phyloP scores from a whole-genome alignment of 2,329 filamentous ascomycete species.

The Penicillium polonicum region DNA sequence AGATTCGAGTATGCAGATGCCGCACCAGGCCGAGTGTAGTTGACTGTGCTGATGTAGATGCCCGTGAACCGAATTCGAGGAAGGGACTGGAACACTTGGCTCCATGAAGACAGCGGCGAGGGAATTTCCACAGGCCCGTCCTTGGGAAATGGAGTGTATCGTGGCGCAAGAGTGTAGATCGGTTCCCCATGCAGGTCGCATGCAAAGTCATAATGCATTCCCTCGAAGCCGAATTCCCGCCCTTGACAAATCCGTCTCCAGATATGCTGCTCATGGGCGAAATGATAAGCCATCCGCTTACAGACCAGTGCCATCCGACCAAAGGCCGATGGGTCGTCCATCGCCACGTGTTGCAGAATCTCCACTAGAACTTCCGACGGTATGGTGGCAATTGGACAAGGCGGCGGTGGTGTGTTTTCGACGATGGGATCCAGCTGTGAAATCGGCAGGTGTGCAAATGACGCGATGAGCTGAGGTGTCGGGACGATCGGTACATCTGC shows the following conservation, averaged over 20 bases:
- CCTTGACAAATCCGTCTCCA: slow-evolving; percentile 78
- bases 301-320: slow-evolving; percentile 76
- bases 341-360: slow-evolving; percentile 71
- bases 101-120: slow-evolving; percentile 52
- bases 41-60: slow-evolving; percentile 94
- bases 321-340: slow-evolving; percentile 74
- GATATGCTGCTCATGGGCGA: slow-evolving; percentile 77
- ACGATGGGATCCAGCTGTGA: slow-evolving; percentile 65
- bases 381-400: slow-evolving; percentile 74
- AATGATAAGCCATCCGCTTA: slow-evolving; percentile 80
- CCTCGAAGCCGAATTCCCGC: slow-evolving; percentile 70
- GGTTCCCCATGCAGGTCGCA: slow-evolving; percentile 56
- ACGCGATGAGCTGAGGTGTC: slow-evolving; percentile 68
- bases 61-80: slow-evolving; percentile 92
- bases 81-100: slow-evolving; percentile 72
- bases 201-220: slow-evolving; percentile 79
- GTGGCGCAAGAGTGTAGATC: slow-evolving; percentile 32
- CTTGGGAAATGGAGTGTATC: slow-evolving; percentile 39
- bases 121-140: slow-evolving; percentile 34
- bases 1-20: slow-evolving; percentile 63
- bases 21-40: slow-evolving; percentile 84
- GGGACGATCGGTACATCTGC: slow-evolving; percentile 52
- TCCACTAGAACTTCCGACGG: slow-evolving; percentile 84
- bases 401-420: slow-evolving; percentile 68
- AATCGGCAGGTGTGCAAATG: slow-evolving; percentile 71